Evolutionary conservation across 1,284 basidiomycete species (phyloP).

Genomic region (Boletus semigastroideus): DNA sequence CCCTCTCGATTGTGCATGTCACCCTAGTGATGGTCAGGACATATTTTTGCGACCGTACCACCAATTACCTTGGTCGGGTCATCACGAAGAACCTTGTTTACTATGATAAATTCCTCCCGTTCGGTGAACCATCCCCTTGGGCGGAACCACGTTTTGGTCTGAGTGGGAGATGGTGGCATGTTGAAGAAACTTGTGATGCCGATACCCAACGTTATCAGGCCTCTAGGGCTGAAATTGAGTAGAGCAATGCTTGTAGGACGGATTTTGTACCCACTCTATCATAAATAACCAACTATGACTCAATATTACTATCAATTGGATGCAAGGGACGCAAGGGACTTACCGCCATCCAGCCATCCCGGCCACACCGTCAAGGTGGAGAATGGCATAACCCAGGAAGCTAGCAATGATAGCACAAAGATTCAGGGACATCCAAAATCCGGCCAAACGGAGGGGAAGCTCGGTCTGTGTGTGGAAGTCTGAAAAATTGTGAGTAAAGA

Average conservation of each 20-base stretch:
- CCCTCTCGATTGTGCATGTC: slow-evolving; percentile 82
- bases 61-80: slow-evolving; percentile 58
- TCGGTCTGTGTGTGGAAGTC: slow-evolving; percentile 66
- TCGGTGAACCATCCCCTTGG: slow-evolving; percentile 72
- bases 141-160: slow-evolving; percentile 65
- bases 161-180: slow-evolving; percentile 70
- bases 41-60: background rate
- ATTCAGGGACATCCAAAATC: slow-evolving; percentile 62
- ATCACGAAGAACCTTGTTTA: slow-evolving; percentile 62
- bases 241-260: slow-evolving; percentile 4
- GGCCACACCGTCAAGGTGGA: slow-evolving; percentile 56
- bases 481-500: background rate
- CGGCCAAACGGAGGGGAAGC: slow-evolving; percentile 62
- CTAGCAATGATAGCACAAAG: slow-evolving; percentile 52
- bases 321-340: slow-evolving; percentile 3
- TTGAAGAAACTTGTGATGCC: slow-evolving; percentile 65
- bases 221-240: slow-evolving; percentile 31
- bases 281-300: slow-evolving; percentile 25
- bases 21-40: slow-evolving; percentile 33
- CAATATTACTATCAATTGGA: background rate
- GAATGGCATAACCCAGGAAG: slow-evolving; percentile 64
- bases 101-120: slow-evolving; percentile 53
- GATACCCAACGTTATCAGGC: slow-evolving; percentile 51
- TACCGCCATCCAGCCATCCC: slow-evolving; percentile 62
- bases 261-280: slow-evolving; percentile 21